phyloP scores from a whole-genome alignment of 169 alveolate species.

The Cryptosporidium sp. region DNA sequence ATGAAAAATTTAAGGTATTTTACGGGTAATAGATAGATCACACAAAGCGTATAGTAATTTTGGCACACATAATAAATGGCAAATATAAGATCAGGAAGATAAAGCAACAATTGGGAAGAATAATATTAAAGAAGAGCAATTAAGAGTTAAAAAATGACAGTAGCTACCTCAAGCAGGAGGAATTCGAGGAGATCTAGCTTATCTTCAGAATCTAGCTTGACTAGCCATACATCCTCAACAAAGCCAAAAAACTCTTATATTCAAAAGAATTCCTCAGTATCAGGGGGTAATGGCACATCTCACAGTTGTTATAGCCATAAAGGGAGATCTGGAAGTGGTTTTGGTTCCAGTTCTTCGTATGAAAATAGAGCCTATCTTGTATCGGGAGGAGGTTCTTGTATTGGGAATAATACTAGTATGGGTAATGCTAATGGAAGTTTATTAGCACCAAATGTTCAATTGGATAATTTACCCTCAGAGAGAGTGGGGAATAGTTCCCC shows the following conservation, averaged over 20 bases:
- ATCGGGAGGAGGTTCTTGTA: constrained; percentile 7
- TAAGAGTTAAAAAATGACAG: constrained; percentile 22
- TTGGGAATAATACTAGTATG: background rate
- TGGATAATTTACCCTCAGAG: background rate
- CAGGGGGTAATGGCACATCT: background rate
- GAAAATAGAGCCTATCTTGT: constrained; percentile 30
- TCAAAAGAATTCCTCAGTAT: constrained; percentile 47
- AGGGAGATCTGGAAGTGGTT: constrained; percentile 11
- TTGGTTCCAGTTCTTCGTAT: constrained; percentile 9
- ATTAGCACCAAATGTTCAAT: background rate
- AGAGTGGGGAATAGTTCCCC: constrained; percentile 5
- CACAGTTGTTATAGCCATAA: constrained; percentile 9
- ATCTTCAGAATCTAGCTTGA: constrained; percentile 36
- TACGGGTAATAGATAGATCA: constrained; percentile 45
- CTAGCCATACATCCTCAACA: constrained; percentile 23
- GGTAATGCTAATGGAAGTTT: background rate
- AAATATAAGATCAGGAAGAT: background rate
- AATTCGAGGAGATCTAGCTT: constrained; percentile 63
- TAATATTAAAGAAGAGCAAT: background rate
- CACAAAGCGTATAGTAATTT: constrained; percentile 51
- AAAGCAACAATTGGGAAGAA: background rate
- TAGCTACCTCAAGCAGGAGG: constrained; percentile 49
- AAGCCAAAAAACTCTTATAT: constrained; percentile 60
- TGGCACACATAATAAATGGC: constrained; percentile 51
- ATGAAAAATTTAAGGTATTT: background rate